These are phyloP conservation scores for Neostapfia colusana DNA, from an alignment of 176 grass and related monocot species.

Conservation along the genomic window DNA sequence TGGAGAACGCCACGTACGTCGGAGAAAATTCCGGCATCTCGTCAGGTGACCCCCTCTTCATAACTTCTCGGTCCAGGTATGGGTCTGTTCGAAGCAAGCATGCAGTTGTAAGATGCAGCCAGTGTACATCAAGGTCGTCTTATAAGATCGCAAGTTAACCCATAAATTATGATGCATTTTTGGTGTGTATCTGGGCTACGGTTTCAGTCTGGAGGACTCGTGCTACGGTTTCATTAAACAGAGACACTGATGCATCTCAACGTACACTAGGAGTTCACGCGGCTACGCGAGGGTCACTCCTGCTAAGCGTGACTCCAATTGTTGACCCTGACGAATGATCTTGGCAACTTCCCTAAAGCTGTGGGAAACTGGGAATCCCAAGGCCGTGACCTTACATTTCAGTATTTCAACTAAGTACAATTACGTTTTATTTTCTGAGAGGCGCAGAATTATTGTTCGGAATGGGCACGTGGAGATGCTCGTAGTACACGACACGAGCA, in stretches of 20 bases:
- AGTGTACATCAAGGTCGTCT: background rate
- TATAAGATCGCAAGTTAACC: background rate
- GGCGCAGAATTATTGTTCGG: background rate
- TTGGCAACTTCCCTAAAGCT: background rate
- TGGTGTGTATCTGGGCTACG: background rate
- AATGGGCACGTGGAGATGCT: background rate
- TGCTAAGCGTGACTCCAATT: background rate
- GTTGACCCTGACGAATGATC: background rate
- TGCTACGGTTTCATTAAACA: background rate
- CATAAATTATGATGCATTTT: background rate
- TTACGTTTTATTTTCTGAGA: background rate
- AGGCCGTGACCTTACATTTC: background rate
- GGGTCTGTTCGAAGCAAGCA: conserved; percentile 48
- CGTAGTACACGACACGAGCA: background rate
- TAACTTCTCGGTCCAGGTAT: conserved; percentile 65
- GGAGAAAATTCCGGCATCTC: conserved; percentile 76
- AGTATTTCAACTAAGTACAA: background rate
- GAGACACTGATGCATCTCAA: background rate
- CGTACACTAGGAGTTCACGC: background rate
- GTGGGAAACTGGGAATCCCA: too few relatives aligned
- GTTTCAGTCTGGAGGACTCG: background rate
- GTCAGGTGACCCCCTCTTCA: conserved; percentile 42
- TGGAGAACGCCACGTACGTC: conserved; percentile 60
- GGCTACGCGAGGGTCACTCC: background rate
- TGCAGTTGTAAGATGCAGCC: background rate